Evolutionary conservation across 139 green algal species (phyloP).

Genomic region (Helicosporidium sp.): DNA sequence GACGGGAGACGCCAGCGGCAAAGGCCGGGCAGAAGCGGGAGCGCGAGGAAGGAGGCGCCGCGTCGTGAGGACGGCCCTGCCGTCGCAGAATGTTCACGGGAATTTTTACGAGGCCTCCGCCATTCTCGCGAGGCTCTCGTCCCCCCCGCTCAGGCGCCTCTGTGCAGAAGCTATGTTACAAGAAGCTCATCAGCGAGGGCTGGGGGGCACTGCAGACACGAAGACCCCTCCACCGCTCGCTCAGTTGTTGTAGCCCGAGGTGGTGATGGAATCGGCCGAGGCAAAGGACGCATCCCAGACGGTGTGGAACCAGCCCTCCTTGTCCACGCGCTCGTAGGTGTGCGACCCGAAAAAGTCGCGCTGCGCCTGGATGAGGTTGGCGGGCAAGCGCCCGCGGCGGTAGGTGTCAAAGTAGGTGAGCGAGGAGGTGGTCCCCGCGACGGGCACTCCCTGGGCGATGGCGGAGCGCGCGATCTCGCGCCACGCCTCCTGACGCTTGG

Average conservation of each 20-base stretch:
- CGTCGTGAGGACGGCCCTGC: too few relatives aligned
- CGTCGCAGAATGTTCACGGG: too few relatives aligned
- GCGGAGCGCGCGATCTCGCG: slow-evolving; percentile 42
- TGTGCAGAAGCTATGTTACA: too few relatives aligned
- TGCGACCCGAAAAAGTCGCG: slow-evolving; percentile 96
- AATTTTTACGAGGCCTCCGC: too few relatives aligned
- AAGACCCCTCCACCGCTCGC: too few relatives aligned
- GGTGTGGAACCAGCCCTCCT: slow-evolving; percentile 72
- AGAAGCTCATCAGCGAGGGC: too few relatives aligned
- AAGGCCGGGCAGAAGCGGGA: too few relatives aligned
- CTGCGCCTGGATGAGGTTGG: slow-evolving; percentile 94
- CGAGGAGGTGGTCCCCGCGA: slow-evolving; percentile 67
- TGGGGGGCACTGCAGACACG: too few relatives aligned
- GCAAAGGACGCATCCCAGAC: slow-evolving; percentile 63
- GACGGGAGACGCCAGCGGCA: not conserved
- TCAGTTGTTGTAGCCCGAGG: slow-evolving; percentile 53
- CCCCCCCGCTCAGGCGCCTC: too few relatives aligned
- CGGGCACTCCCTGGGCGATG: slow-evolving; percentile 36
- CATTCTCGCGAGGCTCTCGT: too few relatives aligned
- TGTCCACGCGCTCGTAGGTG: slow-evolving; percentile 82
- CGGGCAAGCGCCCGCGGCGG: slow-evolving; percentile 59
- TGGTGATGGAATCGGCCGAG: slow-evolving; percentile 78
- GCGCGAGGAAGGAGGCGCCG: too few relatives aligned
- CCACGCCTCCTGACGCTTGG: slow-evolving; percentile 58
- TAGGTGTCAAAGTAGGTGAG: slow-evolving; percentile 96